Evolutionary conservation across 2,329 filamentous ascomycete genomes (phyloP), one percentile per base, ranked within the genome.

Genomic region (Phyllosticta paracitricarpa): DNA sequence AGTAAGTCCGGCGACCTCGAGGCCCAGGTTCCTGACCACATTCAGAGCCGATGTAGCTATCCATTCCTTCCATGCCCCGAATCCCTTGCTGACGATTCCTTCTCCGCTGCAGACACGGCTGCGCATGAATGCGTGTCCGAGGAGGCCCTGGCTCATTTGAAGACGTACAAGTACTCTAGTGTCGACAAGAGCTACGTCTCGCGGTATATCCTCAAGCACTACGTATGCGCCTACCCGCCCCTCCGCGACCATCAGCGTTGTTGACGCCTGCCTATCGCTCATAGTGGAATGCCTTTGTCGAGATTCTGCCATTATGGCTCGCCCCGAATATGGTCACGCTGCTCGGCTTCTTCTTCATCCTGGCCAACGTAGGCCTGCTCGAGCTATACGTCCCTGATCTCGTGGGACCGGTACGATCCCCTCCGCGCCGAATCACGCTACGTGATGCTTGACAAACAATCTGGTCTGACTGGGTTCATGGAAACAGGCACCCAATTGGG

Each of bases 321-420:
- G 94, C 94, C 28, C 94, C 94, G 35, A 99, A 99, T 72, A 94
- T 97, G 86, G 93, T 99, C 63, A 99, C 94, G 66, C 81, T 99
- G 25, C 76, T 97, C 56, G 94, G 94, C 62, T 99, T 97, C 82
- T 86, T 89, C 77, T 97, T 93, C 80, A 95, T 99, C 68, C 78
- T 99, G 58, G 85, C 78, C 63, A 97, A 99, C 72, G 84, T 99
- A 63, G 82, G 79, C 24, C 78, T 87, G 60, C 77, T 97, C 62
- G 85, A 89, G 63, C 78, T 96, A 56, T 89, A 85, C 72, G 88
- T 97, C 77, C 94, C 94, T 64, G 92, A 97, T 77, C 81, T 97
- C 55, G 83, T 93, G 55, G 93, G 94, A 72, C 92, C 92, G 67
- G 89, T 92, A 84, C 71, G 88, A 74, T 64, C 58, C 26, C 62